Evolutionary conservation across 257 asterid genomes (phyloP).

Genomic region (Gentiana dahurica): DNA sequence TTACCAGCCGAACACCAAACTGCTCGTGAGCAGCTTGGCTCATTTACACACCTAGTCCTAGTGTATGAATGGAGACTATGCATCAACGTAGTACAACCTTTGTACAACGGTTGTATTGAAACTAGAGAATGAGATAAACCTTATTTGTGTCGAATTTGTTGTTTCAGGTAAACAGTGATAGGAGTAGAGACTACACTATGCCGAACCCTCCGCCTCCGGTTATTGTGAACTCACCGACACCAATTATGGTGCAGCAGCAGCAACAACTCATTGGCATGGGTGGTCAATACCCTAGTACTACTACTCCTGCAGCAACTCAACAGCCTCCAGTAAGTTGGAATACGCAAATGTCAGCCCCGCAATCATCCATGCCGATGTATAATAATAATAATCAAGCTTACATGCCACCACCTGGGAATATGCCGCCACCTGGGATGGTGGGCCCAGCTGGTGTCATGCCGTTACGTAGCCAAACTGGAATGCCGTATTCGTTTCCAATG

Average conservation of each 20-base stretch:
- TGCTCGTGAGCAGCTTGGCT: too few relatives aligned
- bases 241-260: conserved; percentile 54
- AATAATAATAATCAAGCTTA: conserved; percentile 68
- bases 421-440: conserved; percentile 34
- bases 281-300: conserved; percentile 54
- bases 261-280: conserved; percentile 48
- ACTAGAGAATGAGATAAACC: not conserved
- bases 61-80: too few relatives aligned
- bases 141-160: not conserved
- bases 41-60: not conserved
- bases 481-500: conserved; percentile 45
- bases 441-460: conserved; percentile 30
- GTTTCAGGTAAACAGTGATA: conserved; percentile 77
- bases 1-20: too few relatives aligned
- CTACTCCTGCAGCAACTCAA: conserved; percentile 30
- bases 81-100: too few relatives aligned
- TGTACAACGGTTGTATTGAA: not conserved
- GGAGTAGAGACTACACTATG: conserved; percentile 86
- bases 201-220: conserved; percentile 32
- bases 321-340: conserved; percentile 70
- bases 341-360: conserved; percentile 20
- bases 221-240: conserved; percentile 53
- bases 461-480: conserved; percentile 43
- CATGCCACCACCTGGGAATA: conserved; percentile 42
- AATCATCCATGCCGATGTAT: conserved; percentile 59